Evolutionary conservation across 2,329 filamentous ascomycete genomes (phyloP).

Genomic region (Penicillium polonicum): DNA sequence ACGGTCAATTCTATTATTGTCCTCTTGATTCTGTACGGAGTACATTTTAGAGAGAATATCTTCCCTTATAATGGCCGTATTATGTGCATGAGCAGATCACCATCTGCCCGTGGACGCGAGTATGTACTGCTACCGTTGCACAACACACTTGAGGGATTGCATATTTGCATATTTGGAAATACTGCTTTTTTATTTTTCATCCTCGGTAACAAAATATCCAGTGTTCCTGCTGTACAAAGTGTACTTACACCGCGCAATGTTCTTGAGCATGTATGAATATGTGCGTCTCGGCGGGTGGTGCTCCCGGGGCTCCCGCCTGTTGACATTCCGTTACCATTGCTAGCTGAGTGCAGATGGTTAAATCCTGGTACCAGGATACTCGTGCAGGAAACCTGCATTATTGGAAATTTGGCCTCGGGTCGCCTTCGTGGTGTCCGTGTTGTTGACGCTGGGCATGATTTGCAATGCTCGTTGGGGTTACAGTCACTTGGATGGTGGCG

Average conservation of each 20-base stretch:
- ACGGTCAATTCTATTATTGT: neutral
- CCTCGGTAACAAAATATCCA: neutral
- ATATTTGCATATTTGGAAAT: neutral
- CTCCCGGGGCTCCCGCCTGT: neutral
- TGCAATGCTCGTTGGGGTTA: neutral
- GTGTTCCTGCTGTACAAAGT: neutral
- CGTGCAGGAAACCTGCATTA: slow-evolving; percentile 16
- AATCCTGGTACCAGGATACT: slow-evolving; percentile 12
- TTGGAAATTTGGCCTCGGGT: neutral
- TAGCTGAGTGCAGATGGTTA: slow-evolving; percentile 6
- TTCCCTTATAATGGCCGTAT: neutral
- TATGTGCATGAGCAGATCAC: neutral
- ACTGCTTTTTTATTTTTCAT: neutral
- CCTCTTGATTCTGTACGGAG: neutral
- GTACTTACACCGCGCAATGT: neutral
- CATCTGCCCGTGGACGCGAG: neutral
- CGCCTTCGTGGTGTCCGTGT: neutral
- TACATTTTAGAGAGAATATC: neutral
- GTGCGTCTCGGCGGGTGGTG: neutral
- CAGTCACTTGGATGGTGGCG: neutral
- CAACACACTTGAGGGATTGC: neutral
- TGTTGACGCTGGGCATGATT: neutral
- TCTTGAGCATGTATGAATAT: neutral
- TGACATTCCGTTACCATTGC: slow-evolving; percentile 8
- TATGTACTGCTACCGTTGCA: neutral